Evolutionary conservation across 768 basidiomycete species (phyloP).

Genomic region (Candolleomyces eurysporus): DNA sequence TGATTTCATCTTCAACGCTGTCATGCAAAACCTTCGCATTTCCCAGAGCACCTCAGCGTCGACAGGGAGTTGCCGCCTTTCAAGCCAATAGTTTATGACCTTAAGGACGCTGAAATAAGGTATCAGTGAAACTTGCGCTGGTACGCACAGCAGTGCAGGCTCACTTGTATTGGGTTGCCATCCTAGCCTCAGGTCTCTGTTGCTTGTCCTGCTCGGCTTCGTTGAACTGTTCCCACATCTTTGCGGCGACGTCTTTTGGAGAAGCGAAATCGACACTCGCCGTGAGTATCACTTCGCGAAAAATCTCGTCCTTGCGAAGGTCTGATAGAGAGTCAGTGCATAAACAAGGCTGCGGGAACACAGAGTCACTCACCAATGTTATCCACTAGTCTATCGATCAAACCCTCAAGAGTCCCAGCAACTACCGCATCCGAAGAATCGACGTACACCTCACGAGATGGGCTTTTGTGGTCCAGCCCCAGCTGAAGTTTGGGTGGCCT

Average conservation of each 20-base stretch:
- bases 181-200: constrained; percentile 23
- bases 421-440: constrained; percentile 26
- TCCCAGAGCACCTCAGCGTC: constrained; percentile 28
- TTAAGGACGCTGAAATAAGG: constrained; percentile 29
- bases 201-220: constrained; percentile 24
- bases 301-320: constrained; percentile 31
- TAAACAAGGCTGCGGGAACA: not conserved
- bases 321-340: constrained; percentile 17
- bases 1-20: constrained; percentile 24
- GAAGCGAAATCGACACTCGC: constrained; percentile 43
- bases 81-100: constrained; percentile 38
- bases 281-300: constrained; percentile 38
- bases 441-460: constrained; percentile 22
- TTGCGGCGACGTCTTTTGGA: constrained; percentile 35
- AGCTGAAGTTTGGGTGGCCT: not conserved
- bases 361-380: constrained; percentile 27
- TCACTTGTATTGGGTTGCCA: constrained; percentile 35
- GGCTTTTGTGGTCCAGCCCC: constrained; percentile 10
- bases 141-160: not conserved
- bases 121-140: not conserved
- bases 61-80: constrained; percentile 25
- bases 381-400: constrained; percentile 37
- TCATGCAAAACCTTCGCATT: constrained; percentile 35
- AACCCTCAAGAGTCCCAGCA: constrained; percentile 41
- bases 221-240: constrained; percentile 38